Conservation (phyloP, 148 eudicot genomes). For the Cornus controversa region DNA sequence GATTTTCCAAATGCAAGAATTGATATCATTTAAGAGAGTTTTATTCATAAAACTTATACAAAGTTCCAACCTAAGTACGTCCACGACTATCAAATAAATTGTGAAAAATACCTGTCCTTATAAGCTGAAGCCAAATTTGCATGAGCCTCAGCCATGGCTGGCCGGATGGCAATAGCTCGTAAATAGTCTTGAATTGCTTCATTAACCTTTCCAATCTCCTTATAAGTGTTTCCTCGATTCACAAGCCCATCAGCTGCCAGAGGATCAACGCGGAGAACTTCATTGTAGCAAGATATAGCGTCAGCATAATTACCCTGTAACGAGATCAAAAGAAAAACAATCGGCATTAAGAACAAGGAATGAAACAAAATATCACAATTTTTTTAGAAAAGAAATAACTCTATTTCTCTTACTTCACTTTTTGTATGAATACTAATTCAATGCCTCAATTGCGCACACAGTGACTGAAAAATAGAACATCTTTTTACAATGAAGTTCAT, state of each 20-base stretch:
- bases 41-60: slow-evolving; percentile 1
- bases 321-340: not conserved
- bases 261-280: slow-evolving; percentile 91
- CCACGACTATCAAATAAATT: not conserved
- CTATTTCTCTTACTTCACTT: not conserved
- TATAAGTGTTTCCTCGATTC: slow-evolving; percentile 85
- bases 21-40: not conserved
- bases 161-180: slow-evolving; percentile 78
- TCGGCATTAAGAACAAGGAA: not conserved
- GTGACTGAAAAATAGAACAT: not conserved
- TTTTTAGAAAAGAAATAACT: not conserved
- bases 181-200: slow-evolving; percentile 94
- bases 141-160: slow-evolving; percentile 97
- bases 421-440: not conserved
- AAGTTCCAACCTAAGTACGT: not conserved
- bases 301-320: slow-evolving; percentile 82
- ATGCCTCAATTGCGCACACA: not conserved
- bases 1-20: slow-evolving; percentile 14
- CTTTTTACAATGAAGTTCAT: not conserved
- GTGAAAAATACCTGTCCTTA: slow-evolving; percentile 67
- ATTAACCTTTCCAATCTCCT: slow-evolving; percentile 87
- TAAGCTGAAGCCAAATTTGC: slow-evolving; percentile 97
- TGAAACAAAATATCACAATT: not conserved
- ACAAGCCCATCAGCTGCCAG: slow-evolving; percentile 87
- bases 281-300: slow-evolving; percentile 91